phyloP scores from a whole-genome alignment of 2,329 filamentous ascomycete species.

The Colletotrichum limetticola region DNA sequence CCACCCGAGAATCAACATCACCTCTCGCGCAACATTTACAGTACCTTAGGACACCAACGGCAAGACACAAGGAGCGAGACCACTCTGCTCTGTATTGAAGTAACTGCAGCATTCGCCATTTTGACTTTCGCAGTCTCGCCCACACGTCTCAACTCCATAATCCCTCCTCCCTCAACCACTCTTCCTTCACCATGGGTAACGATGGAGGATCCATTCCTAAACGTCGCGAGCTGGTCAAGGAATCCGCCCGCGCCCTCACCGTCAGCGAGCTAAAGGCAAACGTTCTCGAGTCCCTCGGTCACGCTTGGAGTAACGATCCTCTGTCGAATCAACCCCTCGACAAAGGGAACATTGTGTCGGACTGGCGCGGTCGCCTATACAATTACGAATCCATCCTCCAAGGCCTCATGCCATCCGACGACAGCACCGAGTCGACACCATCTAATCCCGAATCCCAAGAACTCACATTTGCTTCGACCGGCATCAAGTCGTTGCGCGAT shows the following conservation, averaged over 20 bases:
- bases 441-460: slow-evolving; percentile 40
- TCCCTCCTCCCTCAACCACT: not conserved
- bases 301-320: slow-evolving; percentile 89
- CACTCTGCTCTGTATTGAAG: not conserved
- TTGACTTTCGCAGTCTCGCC: not conserved
- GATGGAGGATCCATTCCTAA: slow-evolving; percentile 97
- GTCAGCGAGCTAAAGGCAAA: slow-evolving; percentile 90
- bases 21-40: not conserved
- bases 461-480: slow-evolving; percentile 57
- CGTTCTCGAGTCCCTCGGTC: slow-evolving; percentile 83
- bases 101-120: not conserved
- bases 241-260: slow-evolving; percentile 84
- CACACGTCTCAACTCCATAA: not conserved
- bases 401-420: slow-evolving; percentile 60
- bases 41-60: not conserved
- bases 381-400: slow-evolving; percentile 91
- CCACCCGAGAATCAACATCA: not conserved
- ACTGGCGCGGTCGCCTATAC: slow-evolving; percentile 86
- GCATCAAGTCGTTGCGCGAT: slow-evolving; percentile 86
- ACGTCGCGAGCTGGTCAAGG: slow-evolving; percentile 94
- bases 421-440: slow-evolving; percentile 40
- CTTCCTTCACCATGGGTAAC: slow-evolving; percentile 82
- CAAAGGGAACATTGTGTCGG: slow-evolving; percentile 80
- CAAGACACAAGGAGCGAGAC: not conserved
- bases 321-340: slow-evolving; percentile 83